phyloP scores from a whole-genome alignment of 2,329 filamentous ascomycete genomes.

The Penicillium sp. region DNA sequence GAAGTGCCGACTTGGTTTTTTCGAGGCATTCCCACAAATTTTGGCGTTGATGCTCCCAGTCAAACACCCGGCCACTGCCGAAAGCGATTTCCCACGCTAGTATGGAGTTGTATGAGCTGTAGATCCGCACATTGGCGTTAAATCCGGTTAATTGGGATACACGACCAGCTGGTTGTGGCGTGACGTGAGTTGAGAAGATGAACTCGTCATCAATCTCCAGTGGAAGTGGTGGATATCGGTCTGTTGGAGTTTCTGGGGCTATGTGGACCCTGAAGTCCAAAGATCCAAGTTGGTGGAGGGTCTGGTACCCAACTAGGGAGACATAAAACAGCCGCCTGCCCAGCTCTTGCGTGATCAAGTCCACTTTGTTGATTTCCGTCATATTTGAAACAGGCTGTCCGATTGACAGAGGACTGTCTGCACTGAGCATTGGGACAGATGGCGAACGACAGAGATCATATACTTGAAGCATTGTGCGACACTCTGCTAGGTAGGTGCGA shows the following conservation, averaged over 20 bases:
- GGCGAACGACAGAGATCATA: conserved; percentile 40
- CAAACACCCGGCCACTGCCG: conserved; percentile 73
- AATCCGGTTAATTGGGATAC: conserved; percentile 77
- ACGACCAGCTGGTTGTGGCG: conserved; percentile 67
- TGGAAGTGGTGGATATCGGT: conserved; percentile 77
- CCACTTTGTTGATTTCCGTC: conserved; percentile 24
- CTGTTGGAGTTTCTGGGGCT: conserved; percentile 71
- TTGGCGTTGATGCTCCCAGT: conserved; percentile 75
- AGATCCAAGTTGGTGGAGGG: conserved; percentile 75
- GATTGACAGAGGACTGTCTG: conserved; percentile 28
- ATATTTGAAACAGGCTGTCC: conserved; percentile 21
- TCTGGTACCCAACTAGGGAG: conserved; percentile 73
- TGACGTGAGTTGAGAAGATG: conserved; percentile 70
- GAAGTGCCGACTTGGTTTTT: conserved; percentile 68
- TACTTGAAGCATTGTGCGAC: conserved; percentile 45
- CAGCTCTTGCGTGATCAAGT: conserved; percentile 50
- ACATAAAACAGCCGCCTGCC: conserved; percentile 75
- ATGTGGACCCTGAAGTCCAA: conserved; percentile 72
- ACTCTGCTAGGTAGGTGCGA: conserved; percentile 48
- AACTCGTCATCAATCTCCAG: conserved; percentile 82
- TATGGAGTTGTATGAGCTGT: conserved; percentile 76
- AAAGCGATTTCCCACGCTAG: conserved; percentile 81
- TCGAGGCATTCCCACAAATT: conserved; percentile 71
- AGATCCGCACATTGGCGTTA: conserved; percentile 76
- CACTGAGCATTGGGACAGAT: conserved; percentile 13